Conservation (phyloP, 1,139 yeast species). For the Candida neerlandica region DNA sequence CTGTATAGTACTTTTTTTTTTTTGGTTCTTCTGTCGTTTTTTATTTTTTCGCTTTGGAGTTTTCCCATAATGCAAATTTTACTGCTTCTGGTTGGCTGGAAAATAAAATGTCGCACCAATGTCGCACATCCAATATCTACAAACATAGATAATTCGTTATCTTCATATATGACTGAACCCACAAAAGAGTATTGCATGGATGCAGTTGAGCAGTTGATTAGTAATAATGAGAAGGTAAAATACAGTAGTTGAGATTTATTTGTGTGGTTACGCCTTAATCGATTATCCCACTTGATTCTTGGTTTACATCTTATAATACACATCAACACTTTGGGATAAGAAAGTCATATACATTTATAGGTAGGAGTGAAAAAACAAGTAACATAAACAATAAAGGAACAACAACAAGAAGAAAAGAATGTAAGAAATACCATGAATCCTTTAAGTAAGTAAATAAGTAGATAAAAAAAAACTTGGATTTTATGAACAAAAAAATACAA, state of each 20-base stretch:
- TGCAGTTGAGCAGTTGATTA: neutral
- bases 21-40: neutral
- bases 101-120: conserved; percentile 4
- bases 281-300: too few relatives aligned
- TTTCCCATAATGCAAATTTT: conserved; percentile 9
- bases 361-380: neutral
- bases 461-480: neutral
- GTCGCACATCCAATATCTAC: neutral
- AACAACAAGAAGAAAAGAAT: neutral
- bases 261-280: too few relatives aligned
- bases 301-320: neutral
- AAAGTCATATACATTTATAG: conserved; percentile 3
- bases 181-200: neutral
- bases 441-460: neutral
- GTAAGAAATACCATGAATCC: neutral
- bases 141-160: too few relatives aligned
- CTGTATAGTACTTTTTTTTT: conserved; percentile 1
- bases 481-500: conserved; percentile 5
- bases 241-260: too few relatives aligned
- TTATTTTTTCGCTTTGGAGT: conserved; percentile 2
- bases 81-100: conserved; percentile 26
- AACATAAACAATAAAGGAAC: neutral
- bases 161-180: too few relatives aligned
- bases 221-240: too few relatives aligned
- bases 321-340: neutral